Evolutionary conservation across 176 grass and related monocot genomes (phyloP).

Genomic region (Aegilops bicornis): DNA sequence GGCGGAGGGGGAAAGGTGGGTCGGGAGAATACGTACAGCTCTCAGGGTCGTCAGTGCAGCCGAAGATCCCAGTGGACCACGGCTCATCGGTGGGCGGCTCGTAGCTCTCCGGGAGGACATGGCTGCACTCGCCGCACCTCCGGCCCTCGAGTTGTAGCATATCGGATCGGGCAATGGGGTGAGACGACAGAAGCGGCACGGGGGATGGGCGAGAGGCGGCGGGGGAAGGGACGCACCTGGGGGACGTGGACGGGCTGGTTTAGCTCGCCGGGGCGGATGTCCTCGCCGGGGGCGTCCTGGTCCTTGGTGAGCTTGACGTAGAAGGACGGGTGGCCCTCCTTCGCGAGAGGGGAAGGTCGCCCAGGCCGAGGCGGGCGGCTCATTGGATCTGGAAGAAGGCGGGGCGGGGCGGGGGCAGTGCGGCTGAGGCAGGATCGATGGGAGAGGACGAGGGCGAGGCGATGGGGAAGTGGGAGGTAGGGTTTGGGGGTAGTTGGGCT

Average conservation of each 20-base stretch:
- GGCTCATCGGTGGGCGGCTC: conserved; percentile 75
- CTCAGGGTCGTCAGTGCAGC: conserved; percentile 66
- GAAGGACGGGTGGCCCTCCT: conserved; percentile 57
- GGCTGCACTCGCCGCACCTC: conserved; percentile 72
- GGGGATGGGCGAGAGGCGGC: neutral
- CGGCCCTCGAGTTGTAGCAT: conserved; percentile 55
- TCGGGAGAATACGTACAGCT: conserved; percentile 50
- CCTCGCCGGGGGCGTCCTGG: conserved; percentile 71
- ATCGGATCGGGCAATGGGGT: neutral
- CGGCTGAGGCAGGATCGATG: no score
- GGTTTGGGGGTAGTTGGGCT: no score
- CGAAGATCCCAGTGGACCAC: conserved; percentile 79
- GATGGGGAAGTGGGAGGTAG: no score
- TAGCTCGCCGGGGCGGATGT: conserved; percentile 85
- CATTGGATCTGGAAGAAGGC: no score
- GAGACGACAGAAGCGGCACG: neutral
- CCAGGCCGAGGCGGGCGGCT: no score
- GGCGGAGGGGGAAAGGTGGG: neutral
- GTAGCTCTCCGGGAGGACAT: conserved; percentile 74
- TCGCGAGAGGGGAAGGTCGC: conserved; percentile 14
- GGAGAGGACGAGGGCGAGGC: no score
- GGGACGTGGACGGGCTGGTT: conserved; percentile 91
- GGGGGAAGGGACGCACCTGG: conserved; percentile 31
- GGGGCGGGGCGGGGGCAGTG: no score
- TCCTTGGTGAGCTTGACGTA: conserved; percentile 95